Evolutionary conservation across 1,284 basidiomycete genomes (phyloP).

Genomic region (Anthracocystis setariae): DNA sequence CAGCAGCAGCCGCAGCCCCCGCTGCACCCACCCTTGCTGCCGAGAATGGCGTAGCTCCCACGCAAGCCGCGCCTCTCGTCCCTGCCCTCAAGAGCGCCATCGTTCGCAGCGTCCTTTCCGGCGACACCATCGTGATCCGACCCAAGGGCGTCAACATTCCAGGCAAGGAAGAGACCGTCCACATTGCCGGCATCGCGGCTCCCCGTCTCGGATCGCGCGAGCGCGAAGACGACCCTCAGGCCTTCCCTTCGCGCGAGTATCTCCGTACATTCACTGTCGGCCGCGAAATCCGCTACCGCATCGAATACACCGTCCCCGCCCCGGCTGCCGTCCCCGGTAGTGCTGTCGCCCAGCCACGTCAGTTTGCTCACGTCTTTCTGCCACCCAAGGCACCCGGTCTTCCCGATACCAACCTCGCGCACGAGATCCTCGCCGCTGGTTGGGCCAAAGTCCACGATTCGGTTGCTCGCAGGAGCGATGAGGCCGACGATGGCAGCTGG

Average conservation of each 20-base stretch:
- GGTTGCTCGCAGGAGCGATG: slow-evolving; percentile 70
- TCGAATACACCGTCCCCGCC: slow-evolving; percentile 77
- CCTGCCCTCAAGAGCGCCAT: slow-evolving; percentile 60
- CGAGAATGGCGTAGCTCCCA: slow-evolving; percentile 4
- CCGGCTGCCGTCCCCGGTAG: slow-evolving; percentile 75
- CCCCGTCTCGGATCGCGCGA: slow-evolving; percentile 60
- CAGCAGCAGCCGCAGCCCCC: slow-evolving; percentile 49
- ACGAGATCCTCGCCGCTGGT: slow-evolving; percentile 82
- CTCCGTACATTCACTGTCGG: slow-evolving; percentile 85
- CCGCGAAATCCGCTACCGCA: slow-evolving; percentile 83
- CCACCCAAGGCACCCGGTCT: slow-evolving; percentile 57
- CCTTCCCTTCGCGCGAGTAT: slow-evolving; percentile 92
- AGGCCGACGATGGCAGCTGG: slow-evolving; percentile 76
- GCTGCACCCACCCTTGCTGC: slow-evolving; percentile 41
- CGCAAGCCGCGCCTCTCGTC: slow-evolving; percentile 18
- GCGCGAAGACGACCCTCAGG: slow-evolving; percentile 75
- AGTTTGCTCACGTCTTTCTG: slow-evolving; percentile 61
- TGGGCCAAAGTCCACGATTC: slow-evolving; percentile 93
- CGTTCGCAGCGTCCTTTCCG: slow-evolving; percentile 57
- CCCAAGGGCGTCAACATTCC: slow-evolving; percentile 57
- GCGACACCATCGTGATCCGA: slow-evolving; percentile 61
- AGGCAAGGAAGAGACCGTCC: slow-evolving; percentile 56
- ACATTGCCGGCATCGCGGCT: slow-evolving; percentile 63
- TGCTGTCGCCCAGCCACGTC: slow-evolving; percentile 73
- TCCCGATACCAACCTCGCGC: slow-evolving; percentile 69